Evolutionary conservation across 805 yeast genomes (phyloP).

Genomic region (Cyberlindnera xylosilytica): DNA sequence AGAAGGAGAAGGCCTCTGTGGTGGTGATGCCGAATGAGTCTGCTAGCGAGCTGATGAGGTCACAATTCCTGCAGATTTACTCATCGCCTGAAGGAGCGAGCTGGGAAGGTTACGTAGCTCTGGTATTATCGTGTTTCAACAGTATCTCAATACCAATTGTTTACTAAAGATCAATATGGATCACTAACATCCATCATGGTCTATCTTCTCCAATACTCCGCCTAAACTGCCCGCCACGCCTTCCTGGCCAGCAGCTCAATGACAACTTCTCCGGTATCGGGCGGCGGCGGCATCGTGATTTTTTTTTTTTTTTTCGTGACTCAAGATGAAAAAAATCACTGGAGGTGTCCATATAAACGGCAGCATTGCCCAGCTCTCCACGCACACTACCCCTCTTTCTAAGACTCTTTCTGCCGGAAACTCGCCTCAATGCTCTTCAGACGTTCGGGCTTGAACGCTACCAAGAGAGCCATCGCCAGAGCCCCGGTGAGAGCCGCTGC

Average conservation of each 20-base stretch:
- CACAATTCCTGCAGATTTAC: conserved; percentile 10
- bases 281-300: background rate
- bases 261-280: conserved; percentile 2
- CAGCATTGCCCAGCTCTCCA: background rate
- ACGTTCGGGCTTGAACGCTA: conserved; percentile 26
- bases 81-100: background rate
- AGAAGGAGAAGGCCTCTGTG: background rate
- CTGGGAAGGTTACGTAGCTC: too few species aligned
- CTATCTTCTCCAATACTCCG: too few species aligned
- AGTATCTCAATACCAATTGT: too few species aligned
- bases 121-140: too few species aligned
- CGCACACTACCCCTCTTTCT: background rate
- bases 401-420: background rate
- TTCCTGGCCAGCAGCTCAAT: background rate
- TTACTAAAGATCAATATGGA: too few species aligned
- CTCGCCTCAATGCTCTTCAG: conserved; percentile 24
- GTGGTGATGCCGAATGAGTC: background rate
- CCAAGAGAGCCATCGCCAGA: conserved; percentile 25
- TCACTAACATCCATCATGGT: too few species aligned
- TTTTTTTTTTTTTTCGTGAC: conserved; percentile 3
- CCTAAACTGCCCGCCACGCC: too few species aligned
- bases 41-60: conserved; percentile 7
- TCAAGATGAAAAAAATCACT: background rate
- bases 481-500: conserved; percentile 13
- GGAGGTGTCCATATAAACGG: background rate